A percentile compares a stretch with the other conserved stretches of the same genome.
phyloP scores from a whole-genome alignment of 2,329 filamentous ascomycete species.

The Microsporum audouinii region DNA sequence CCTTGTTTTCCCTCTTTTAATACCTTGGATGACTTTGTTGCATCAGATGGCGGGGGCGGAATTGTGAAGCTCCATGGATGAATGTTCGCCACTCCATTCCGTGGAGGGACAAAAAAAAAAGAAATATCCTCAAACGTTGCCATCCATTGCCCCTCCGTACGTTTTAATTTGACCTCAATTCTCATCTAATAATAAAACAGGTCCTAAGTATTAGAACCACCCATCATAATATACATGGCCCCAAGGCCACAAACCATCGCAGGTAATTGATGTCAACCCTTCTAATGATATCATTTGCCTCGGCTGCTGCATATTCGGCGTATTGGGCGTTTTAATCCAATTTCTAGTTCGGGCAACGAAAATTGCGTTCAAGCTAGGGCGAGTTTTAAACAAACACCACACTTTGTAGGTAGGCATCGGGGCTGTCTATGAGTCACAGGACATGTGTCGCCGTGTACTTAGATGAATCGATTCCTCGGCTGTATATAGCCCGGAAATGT shows the following conservation, averaged over 20 bases:
- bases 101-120: background rate
- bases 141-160: background rate
- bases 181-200: too few species aligned
- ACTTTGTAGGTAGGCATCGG: background rate
- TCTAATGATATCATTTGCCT: too few species aligned
- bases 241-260: too few species aligned
- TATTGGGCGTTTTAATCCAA: too few species aligned
- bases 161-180: background rate
- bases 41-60: background rate
- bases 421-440: background rate
- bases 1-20: background rate
- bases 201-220: too few species aligned
- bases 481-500: background rate
- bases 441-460: too few species aligned
- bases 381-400: background rate
- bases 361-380: background rate
- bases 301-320: too few species aligned
- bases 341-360: too few species aligned
- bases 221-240: too few species aligned
- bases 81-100: background rate
- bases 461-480: background rate
- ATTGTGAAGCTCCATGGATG: background rate
- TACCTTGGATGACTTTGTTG: background rate
- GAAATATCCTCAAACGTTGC: background rate
- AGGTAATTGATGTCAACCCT: too few species aligned